Evolutionary conservation across 2,329 filamentous ascomycete species (phyloP), one percentile per base, ranked within the genome.

Genomic region (Alternaria sp.): DNA sequence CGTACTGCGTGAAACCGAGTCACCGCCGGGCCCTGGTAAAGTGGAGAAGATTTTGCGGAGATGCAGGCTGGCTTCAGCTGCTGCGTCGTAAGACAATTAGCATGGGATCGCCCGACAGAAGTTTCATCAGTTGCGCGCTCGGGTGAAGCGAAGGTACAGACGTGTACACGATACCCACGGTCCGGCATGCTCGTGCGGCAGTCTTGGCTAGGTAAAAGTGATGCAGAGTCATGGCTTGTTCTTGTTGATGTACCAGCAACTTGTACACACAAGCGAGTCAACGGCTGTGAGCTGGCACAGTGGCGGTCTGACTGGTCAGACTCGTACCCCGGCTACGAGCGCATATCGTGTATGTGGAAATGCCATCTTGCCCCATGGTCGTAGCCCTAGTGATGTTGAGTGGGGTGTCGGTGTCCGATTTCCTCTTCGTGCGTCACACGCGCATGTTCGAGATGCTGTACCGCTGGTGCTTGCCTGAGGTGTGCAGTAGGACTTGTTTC

Each of bases 1-100:
- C 46, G 46, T 33, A 57, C 45, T 61, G 60, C 65, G 49, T 69
- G 62, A 69, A 70, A 71, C 67, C 58, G 63, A 69, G 64, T 67
- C 65, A 71, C 59, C 49, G 50, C 30, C 53, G 43, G 56, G 45
- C 46, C 61, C 54, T 59, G 56, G 57, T 33, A 25, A 33, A 57
- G 33, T 54, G 55, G 61, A 64, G 61, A 56, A 37, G 20, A 51
- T 53, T 60, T 55, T 59, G 63, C 46, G 59, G 44, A 61, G 55
- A 64, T 55, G 58, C 61, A 61, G 55, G 45, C 54, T 44, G 54
- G 57, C 63, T 65, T 60, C 59, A 65, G 64, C 66, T 63, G 62
- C 61, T 62, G 63, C 61, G 58, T 55, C 46, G 55, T 49, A 63
- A 61, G 60, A 61, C 41, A 51, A 58, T 63, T 71, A 68, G 70